Conservation (phyloP, 1,284 basidiomycete species). For the Ganoderma lucidum region DNA sequence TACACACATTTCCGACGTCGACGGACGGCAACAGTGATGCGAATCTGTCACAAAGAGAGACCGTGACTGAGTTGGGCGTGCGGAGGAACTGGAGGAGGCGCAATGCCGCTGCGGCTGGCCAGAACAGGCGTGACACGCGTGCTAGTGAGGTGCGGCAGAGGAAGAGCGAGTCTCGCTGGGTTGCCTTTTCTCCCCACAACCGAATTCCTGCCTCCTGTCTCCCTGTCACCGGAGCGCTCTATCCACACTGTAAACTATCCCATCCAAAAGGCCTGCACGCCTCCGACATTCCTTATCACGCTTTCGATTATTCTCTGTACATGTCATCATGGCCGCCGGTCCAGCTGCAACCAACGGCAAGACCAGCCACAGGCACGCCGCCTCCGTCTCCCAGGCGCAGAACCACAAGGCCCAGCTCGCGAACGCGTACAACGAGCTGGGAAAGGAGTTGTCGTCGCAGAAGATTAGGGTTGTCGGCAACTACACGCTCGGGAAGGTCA, state of each 20-base stretch:
- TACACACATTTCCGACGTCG: not conserved
- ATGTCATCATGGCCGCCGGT: conserved; percentile 51
- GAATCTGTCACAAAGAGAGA: conserved; percentile 2
- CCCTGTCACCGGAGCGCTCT: conserved; percentile 13
- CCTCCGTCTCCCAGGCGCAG: conserved; percentile 64
- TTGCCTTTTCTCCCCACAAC: conserved; percentile 17
- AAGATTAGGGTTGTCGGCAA: conserved; percentile 94
- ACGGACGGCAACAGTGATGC: conserved; percentile 12
- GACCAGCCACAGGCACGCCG: conserved; percentile 68
- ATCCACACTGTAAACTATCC: conserved; percentile 29
- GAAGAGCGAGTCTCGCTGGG: not conserved
- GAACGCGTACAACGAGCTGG: conserved; percentile 96
- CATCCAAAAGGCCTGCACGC: conserved; percentile 32
- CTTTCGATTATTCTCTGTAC: conserved; percentile 38
- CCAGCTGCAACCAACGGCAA: conserved; percentile 14
- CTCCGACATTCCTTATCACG: conserved; percentile 49
- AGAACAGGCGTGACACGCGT: not conserved
- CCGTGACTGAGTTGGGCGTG: not conserved
- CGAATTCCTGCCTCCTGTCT: conserved; percentile 10
- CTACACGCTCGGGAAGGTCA: conserved; percentile 94
- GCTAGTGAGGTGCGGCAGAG: not conserved
- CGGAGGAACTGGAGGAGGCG: not conserved
- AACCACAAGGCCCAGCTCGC: conserved; percentile 89
- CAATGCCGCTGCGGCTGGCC: conserved; percentile 1
- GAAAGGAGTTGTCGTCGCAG: conserved; percentile 90